Conservation (phyloP, 225 moss, liverwort and hornwort species). For the Marchantia paleacea region DNA sequence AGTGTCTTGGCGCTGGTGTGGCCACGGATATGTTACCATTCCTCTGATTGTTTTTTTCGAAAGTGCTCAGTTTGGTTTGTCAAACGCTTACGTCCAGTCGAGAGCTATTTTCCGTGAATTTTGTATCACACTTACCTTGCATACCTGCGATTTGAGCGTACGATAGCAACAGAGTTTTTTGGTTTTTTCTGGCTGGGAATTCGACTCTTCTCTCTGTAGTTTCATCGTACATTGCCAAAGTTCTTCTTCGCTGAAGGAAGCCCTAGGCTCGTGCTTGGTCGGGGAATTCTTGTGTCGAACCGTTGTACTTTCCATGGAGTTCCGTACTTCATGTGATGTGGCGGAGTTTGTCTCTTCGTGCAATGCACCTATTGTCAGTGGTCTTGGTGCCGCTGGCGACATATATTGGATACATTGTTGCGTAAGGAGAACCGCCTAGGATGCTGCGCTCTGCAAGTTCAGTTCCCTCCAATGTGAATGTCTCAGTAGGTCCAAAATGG, state of each 20-base stretch:
- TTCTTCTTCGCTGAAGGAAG: neutral
- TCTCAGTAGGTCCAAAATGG: too few species aligned
- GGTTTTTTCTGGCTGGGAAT: neutral
- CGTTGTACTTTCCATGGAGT: neutral
- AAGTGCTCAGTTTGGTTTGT: neutral
- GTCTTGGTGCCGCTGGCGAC: neutral
- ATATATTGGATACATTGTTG: neutral
- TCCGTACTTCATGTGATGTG: neutral
- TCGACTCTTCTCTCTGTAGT: neutral
- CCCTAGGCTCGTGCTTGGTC: neutral
- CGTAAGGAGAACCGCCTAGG: too few species aligned
- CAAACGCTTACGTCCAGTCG: neutral
- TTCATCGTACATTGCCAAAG: neutral
- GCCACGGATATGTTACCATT: too few species aligned
- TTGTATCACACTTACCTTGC: neutral
- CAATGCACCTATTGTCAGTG: neutral
- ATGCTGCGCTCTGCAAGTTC: too few species aligned
- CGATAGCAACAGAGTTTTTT: too few species aligned
- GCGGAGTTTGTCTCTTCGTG: too few species aligned
- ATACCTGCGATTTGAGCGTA: neutral
- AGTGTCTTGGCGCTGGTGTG: neutral
- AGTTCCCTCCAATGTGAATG: too few species aligned
- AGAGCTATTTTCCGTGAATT: neutral
- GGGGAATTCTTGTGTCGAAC: neutral
- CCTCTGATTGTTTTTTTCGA: neutral